phyloP scores from a whole-genome alignment of 495 filamentous ascomycete species.

The Daldinia grandis region DNA sequence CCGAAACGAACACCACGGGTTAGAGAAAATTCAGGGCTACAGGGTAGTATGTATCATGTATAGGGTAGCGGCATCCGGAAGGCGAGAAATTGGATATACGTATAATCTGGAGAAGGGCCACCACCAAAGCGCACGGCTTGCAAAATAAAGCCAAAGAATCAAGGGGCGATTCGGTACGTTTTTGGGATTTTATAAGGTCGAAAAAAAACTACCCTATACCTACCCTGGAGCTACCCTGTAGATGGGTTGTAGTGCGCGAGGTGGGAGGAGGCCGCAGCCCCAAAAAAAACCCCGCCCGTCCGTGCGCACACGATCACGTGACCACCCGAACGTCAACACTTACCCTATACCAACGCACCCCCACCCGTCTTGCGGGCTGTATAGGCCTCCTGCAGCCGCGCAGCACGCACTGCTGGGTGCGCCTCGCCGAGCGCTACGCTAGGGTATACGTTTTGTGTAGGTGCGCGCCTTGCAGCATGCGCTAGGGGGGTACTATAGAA shows the following conservation, averaged over 20 bases:
- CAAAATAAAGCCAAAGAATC: no score
- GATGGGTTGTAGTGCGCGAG: neutral
- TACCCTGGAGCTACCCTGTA: slow-evolving; percentile 5
- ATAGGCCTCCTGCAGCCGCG: neutral
- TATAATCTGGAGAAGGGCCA: no score
- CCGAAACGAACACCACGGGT: no score
- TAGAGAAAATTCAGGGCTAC: no score
- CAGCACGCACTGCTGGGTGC: neutral
- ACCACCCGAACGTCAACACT: neutral
- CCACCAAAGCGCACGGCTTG: no score
- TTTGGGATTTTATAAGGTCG: no score
- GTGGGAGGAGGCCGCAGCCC: neutral
- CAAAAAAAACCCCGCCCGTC: neutral
- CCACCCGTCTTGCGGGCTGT: neutral
- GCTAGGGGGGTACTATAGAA: neutral
- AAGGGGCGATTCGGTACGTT: no score
- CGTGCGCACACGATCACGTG: neutral
- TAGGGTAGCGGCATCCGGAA: no score
- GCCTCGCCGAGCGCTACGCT: slow-evolving; percentile 4
- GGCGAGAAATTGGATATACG: no score
- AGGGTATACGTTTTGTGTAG: neutral
- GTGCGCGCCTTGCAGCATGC: neutral
- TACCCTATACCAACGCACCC: neutral
- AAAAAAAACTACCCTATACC: neutral
- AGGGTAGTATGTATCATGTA: no score